These are phyloP conservation scores for Talinum fruticosum DNA, from an alignment of 148 eudicot genomes.

Conservation along the genomic window DNA sequence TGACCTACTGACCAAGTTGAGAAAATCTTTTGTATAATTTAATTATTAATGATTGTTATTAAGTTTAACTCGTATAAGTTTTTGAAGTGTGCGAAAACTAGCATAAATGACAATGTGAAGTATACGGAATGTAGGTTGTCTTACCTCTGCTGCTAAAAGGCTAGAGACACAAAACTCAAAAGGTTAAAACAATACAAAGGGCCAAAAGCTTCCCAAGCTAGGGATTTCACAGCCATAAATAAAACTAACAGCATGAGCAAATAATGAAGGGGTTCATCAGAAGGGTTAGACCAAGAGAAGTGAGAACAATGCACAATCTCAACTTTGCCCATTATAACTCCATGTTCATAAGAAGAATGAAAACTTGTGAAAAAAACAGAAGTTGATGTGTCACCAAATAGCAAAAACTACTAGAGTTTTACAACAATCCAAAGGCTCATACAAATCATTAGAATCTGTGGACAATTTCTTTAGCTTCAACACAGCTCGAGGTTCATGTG, in stretches of 20 bases:
- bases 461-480: constrained; percentile 4
- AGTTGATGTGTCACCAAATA: background rate
- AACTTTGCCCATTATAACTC: background rate
- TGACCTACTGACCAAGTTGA: no score
- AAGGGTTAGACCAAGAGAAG: background rate
- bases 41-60: no score
- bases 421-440: constrained; percentile 8
- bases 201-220: no score
- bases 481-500: constrained; percentile 12
- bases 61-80: no score
- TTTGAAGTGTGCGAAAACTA: no score
- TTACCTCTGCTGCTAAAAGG: no score
- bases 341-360: background rate
- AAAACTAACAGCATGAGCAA: background rate
- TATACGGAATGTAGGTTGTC: no score
- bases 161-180: no score
- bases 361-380: background rate
- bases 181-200: no score
- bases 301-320: background rate
- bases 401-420: constrained; percentile 4
- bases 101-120: no score
- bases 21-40: no score
- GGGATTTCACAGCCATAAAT: no score
- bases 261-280: background rate
- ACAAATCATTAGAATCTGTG: constrained; percentile 14